Percentiles rank a stretch among this genome's conserved stretches.
Conservation (phyloP, 257 asterid genomes). For the Prunella vulgaris region DNA sequence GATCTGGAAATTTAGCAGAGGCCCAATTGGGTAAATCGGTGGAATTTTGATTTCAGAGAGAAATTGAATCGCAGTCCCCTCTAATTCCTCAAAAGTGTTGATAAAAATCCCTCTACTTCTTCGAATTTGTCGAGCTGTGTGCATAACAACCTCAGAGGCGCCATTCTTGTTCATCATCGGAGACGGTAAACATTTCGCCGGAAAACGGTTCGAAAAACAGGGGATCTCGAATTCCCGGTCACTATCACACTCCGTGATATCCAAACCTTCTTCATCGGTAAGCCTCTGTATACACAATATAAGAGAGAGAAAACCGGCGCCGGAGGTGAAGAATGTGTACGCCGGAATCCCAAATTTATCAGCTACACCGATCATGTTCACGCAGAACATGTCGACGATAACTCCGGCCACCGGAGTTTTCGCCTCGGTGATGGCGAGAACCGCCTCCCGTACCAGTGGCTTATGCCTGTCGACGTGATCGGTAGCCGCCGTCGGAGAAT, state of each 20-base stretch:
- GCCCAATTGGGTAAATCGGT: conserved; percentile 42
- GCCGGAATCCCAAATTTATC: conserved; percentile 37
- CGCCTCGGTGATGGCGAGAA: background rate
- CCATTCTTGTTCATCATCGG: background rate
- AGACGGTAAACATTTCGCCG: conserved; percentile 35
- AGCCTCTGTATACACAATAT: conserved; percentile 18
- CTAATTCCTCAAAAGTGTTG: conserved; percentile 48
- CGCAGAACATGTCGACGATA: conserved; percentile 45
- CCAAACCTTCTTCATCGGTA: background rate
- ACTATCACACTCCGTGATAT: conserved; percentile 19
- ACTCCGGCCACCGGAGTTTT: conserved; percentile 25
- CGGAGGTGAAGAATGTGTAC: conserved; percentile 38
- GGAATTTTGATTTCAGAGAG: conserved; percentile 9
- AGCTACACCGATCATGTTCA: conserved; percentile 38
- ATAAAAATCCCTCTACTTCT: conserved; percentile 33
- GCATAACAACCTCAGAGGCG: background rate
- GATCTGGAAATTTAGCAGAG: conserved; percentile 16
- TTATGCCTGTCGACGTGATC: conserved; percentile 14
- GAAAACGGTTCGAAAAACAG: conserved; percentile 29
- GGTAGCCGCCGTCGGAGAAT: background rate
- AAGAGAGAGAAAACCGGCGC: conserved; percentile 41
- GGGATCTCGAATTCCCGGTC: conserved; percentile 20
- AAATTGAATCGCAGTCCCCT: conserved; percentile 25
- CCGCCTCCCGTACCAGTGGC: conserved; percentile 33
- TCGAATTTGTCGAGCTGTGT: background rate